Evolutionary conservation across 2,329 filamentous ascomycete genomes (phyloP).

Genomic region (Aspergillus sp.): DNA sequence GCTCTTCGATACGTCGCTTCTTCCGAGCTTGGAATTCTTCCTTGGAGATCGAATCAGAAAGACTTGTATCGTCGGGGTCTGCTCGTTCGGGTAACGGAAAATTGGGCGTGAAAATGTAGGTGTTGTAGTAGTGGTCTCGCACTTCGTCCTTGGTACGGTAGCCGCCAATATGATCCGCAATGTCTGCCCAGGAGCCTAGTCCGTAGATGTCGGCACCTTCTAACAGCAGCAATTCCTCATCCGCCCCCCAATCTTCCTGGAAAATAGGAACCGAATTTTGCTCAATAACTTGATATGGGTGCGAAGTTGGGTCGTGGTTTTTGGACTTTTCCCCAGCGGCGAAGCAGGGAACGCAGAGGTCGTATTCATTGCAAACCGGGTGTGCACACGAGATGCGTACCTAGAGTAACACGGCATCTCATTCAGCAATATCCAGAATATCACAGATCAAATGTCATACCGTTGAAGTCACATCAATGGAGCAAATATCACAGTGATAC

Average conservation of each 20-base stretch:
- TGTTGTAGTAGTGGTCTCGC: constrained; percentile 84
- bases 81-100: constrained; percentile 87
- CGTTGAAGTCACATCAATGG: constrained; percentile 92
- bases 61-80: constrained; percentile 71
- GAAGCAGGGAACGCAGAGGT: constrained; percentile 95
- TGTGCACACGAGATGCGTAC: constrained; percentile 92
- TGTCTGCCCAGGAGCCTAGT: constrained; percentile 93
- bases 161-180: constrained; percentile 95
- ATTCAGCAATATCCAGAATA: background rate
- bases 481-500: constrained; percentile 96
- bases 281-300: constrained; percentile 90
- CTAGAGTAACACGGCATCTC: constrained; percentile 40
- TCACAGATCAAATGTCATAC: constrained; percentile 49
- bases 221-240: constrained; percentile 88
- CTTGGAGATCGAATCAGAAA: constrained; percentile 75
- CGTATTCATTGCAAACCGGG: constrained; percentile 81
- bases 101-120: constrained; percentile 74
- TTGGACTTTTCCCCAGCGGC: constrained; percentile 73
- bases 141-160: constrained; percentile 95
- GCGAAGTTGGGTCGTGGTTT: constrained; percentile 79
- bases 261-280: constrained; percentile 98
- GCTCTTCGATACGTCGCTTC: constrained; percentile 87
- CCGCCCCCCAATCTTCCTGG: constrained; percentile 89
- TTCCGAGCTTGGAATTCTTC: constrained; percentile 92
- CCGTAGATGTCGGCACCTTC: constrained; percentile 97